Percentiles rank a stretch among this genome's conserved stretches.
phyloP scores from a whole-genome alignment of 2,329 filamentous ascomycete genomes.

The Amphichorda felina region DNA sequence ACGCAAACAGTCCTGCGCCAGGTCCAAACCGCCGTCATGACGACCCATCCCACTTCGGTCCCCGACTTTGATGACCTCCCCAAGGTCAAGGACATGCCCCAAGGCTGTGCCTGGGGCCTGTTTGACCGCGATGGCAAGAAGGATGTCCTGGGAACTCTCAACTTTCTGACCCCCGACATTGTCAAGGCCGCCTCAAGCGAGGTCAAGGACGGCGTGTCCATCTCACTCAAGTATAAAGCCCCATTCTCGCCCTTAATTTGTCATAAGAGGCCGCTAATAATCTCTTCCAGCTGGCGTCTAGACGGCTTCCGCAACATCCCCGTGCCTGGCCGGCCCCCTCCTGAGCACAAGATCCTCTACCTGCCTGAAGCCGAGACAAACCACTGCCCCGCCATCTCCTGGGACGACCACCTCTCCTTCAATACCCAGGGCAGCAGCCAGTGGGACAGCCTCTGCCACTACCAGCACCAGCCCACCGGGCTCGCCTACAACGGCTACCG shows the following conservation, averaged over 20 bases:
- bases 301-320: conserved; percentile 23
- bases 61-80: conserved; percentile 32
- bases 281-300: conserved; percentile 8
- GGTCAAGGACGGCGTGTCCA: conserved; percentile 32
- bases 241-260: too few relatives aligned
- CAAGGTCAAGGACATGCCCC: conserved; percentile 27
- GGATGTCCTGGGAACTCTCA: conserved; percentile 38
- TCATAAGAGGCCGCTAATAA: not conserved
- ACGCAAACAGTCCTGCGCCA: too few relatives aligned
- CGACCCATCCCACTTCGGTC: conserved; percentile 8
- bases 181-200: conserved; percentile 27
- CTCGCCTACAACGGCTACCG: conserved; percentile 37
- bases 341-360: conserved; percentile 22
- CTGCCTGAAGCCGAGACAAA: conserved; percentile 30
- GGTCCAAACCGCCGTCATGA: too few relatives aligned
- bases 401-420: conserved; percentile 26
- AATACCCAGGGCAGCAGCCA: conserved; percentile 45
- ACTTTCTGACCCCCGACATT: conserved; percentile 35
- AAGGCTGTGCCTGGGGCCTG: conserved; percentile 39
- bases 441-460: conserved; percentile 42
- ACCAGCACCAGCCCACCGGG: conserved; percentile 28
- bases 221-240: conserved; percentile 36
- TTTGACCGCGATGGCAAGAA: conserved; percentile 32
- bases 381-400: conserved; percentile 6
- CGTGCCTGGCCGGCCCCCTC: conserved; percentile 19